Conservation (phyloP, 345 rosid genomes). For the Dovyalis caffra region DNA sequence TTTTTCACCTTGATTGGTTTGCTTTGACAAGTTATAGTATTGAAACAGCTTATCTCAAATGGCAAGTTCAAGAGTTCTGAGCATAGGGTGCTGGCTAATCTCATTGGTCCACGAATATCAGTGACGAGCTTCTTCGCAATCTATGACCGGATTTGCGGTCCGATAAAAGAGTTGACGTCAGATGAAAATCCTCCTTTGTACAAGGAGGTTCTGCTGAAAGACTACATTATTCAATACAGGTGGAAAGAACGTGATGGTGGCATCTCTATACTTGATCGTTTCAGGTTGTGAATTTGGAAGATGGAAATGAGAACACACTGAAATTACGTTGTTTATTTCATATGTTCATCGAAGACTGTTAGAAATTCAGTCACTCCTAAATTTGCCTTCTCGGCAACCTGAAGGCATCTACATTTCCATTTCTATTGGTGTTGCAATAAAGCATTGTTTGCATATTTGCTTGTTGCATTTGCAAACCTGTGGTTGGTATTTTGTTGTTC, state of each 20-base stretch:
- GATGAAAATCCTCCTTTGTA: conserved; percentile 20
- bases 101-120: conserved; percentile 24
- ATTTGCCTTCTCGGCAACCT: too few relatives aligned
- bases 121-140: conserved; percentile 25
- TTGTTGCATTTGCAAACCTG: too few relatives aligned
- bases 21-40: too few relatives aligned
- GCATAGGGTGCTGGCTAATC: conserved; percentile 26
- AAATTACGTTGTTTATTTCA: background rate
- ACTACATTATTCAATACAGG: background rate
- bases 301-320: background rate
- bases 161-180: conserved; percentile 19
- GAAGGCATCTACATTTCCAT: too few relatives aligned
- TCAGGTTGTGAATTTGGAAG: background rate
- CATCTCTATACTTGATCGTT: background rate
- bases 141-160: conserved; percentile 10
- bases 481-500: too few relatives aligned
- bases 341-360: too few relatives aligned
- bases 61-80: conserved; percentile 20
- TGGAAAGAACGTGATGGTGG: background rate
- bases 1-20: too few relatives aligned
- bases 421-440: too few relatives aligned
- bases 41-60: conserved; percentile 18
- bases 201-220: conserved; percentile 8
- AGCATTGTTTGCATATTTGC: too few relatives aligned
- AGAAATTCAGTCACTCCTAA: too few relatives aligned